Evolutionary conservation across 2,329 filamentous ascomycete genomes (phyloP), one percentile per base, ranked within the genome.

Genomic region (Acrocalymma vagum): DNA sequence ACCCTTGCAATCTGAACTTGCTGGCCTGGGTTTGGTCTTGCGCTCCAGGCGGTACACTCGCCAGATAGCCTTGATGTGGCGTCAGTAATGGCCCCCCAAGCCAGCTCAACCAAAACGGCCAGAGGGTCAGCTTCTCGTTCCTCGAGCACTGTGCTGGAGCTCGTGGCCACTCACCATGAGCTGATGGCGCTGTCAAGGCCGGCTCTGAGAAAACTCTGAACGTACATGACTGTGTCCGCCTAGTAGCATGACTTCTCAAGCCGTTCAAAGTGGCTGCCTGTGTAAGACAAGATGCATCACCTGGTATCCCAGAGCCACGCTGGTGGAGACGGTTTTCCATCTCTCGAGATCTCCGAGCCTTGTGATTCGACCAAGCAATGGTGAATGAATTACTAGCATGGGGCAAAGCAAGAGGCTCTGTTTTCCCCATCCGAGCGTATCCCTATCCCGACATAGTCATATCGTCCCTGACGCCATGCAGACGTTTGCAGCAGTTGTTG

Each of bases 351-450:
- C 50, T 53, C 53, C 49, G 48, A 47, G 40, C 34, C 51, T 42
- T 42, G 21, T 53, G 50, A 59, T 49, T 53, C 48, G 51, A 52
- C 42, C 43, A 14, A 31, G 21, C 29, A 42, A 51, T 37, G 48
- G n/a, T n/a, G n/a, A n/a, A n/a, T 42, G 42, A 44, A 40, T 33
- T 33, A 32, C 46, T 39, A 18, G 35, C 28, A 47, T 41, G 38
- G 25, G 44, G 45, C 38, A 35, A 55, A 58, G 51, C 27, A 57
- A 35, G 62, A 62, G 61, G 64, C 61, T 65, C 59, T 61, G 60
- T 45, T 41, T 62, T 60, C 62, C 58, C 62, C 62, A 63, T 63
- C 55, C 55, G 58, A 67, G 59, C 62, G 60, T 49, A 37, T 45
- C 36, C 38, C 49, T 50, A n/a, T n/a, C n/a, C n/a, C n/a, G n/a